These are phyloP conservation scores for Aquanectria penicillioides DNA, from an alignment of 2,329 filamentous ascomycete genomes.

Conservation along the genomic window DNA sequence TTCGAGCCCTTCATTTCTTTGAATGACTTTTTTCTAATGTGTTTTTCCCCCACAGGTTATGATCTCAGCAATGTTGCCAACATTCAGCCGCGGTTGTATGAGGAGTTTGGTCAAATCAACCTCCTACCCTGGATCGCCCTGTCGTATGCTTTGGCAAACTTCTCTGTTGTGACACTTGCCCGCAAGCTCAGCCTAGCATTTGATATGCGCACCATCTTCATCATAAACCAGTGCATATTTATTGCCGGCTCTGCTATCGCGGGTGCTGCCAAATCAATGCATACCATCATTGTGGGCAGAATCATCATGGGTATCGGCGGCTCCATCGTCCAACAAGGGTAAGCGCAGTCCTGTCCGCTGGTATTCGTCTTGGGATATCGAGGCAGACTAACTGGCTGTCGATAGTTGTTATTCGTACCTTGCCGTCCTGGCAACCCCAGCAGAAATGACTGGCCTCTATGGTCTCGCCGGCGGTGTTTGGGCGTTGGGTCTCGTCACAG, in stretches of 20 bases:
- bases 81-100: slow-evolving; percentile 67
- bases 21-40: no score
- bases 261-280: slow-evolving; percentile 43
- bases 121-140: slow-evolving; percentile 53
- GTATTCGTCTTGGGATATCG: neutral
- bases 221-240: slow-evolving; percentile 41
- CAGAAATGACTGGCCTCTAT: slow-evolving; percentile 36
- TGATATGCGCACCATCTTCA: slow-evolving; percentile 44
- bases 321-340: slow-evolving; percentile 46
- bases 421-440: slow-evolving; percentile 40
- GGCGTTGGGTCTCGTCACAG: slow-evolving; percentile 36
- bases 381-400: neutral
- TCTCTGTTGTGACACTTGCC: slow-evolving; percentile 47
- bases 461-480: slow-evolving; percentile 41
- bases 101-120: slow-evolving; percentile 54
- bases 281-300: slow-evolving; percentile 45
- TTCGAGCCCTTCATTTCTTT: no score
- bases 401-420: slow-evolving; percentile 31
- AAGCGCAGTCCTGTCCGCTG: neutral
- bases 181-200: slow-evolving; percentile 47
- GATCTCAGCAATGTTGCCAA: slow-evolving; percentile 60
- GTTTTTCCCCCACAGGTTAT: slow-evolving; percentile 44
- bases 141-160: slow-evolving; percentile 47
- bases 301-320: slow-evolving; percentile 45
- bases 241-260: slow-evolving; percentile 43